These are phyloP conservation scores for Nemania serpens DNA, from an alignment of 2,329 filamentous ascomycete genomes.

Conservation along the genomic window DNA sequence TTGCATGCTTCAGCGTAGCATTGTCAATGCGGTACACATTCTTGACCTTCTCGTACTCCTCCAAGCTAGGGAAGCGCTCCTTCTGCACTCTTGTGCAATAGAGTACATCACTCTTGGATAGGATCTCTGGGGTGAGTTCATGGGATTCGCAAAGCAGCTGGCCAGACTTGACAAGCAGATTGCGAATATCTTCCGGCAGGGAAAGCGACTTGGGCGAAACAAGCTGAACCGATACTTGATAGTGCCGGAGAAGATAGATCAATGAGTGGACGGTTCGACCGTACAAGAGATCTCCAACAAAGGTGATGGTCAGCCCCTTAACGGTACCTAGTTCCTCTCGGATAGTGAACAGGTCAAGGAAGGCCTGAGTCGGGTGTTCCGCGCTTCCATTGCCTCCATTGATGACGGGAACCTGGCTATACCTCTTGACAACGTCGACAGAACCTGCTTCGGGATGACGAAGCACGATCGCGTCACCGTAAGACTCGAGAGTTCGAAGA, in stretches of 20 bases:
- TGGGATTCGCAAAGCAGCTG: slow-evolving; percentile 78
- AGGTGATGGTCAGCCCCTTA: slow-evolving; percentile 93
- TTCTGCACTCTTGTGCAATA: slow-evolving; percentile 98
- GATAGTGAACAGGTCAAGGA: slow-evolving; percentile 97
- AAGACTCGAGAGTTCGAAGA: slow-evolving; percentile 89
- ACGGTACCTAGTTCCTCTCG: slow-evolving; percentile 96
- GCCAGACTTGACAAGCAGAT: slow-evolving; percentile 72
- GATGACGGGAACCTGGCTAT: slow-evolving; percentile 88
- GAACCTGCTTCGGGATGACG: slow-evolving; percentile 86
- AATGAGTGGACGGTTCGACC: slow-evolving; percentile 95
- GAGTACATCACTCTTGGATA: slow-evolving; percentile 85
- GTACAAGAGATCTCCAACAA: slow-evolving; percentile 89
- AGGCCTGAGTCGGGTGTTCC: slow-evolving; percentile 96
- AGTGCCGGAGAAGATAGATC: slow-evolving; percentile 91
- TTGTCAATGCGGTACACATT: slow-evolving; percentile 90
- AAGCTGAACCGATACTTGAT: slow-evolving; percentile 92
- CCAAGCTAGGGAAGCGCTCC: slow-evolving; percentile 84
- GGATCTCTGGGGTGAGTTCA: slow-evolving; percentile 81
- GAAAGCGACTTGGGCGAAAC: slow-evolving; percentile 80
- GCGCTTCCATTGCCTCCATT: slow-evolving; percentile 96
- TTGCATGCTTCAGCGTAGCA: slow-evolving; percentile 84
- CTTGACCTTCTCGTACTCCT: slow-evolving; percentile 86
- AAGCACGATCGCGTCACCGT: slow-evolving; percentile 93
- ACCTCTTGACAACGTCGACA: slow-evolving; percentile 82
- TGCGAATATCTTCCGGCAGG: slow-evolving; percentile 75